Base-by-base conservation (phyloP, 2,329 filamentous ascomycete genomes). In the Alternaria arbusti region DNA sequence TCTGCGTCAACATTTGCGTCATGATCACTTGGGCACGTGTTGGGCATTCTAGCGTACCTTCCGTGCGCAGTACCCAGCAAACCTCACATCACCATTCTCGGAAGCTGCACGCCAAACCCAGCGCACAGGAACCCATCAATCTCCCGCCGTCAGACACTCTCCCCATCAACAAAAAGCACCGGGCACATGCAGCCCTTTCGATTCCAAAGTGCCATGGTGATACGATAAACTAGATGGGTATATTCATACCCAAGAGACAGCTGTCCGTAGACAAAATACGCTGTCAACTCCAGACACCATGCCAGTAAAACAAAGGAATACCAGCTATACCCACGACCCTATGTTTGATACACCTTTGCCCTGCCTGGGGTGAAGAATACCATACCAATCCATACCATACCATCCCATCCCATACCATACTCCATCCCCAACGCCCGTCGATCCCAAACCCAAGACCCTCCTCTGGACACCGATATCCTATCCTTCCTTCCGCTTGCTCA, bases 201-300 rank as follows among this genome's bases (percentile, higher is more conserved):
- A 13, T 10, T 23, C 20, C 12, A 28, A 45, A 51, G 36, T 4
- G 12, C 6, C 12, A 40, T 22, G 49, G 49, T 28, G 20, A 36
- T 6, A 8, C 9, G 36, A 40, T 17, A 45, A 51, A 52, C 49
- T 52, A 40, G 12, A 5, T 20, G 49, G 49, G 49, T 23, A 36
- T 6, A 8, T n/a, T 7, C 12, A 30, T 52, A 36, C 28, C 49
- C 49, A 23, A 25, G 20, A 32, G 20, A 32, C 49, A 52, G 49
- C 49, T 46, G 63, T 65, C 63, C 63, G 63, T 65, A 50, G 63
- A 65, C 40, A 56, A 59, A 59, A 32, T 44, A 55, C 11, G 49
- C 59, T 52, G 59, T 54, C 45, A 36, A 62, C 63, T 58, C 63
- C 54, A 62, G 30, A 65, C 59, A 59, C 63, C 55, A 50, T 43